Percentiles rank a stretch among this genome's conserved stretches.
Conservation (phyloP, 352 stramenopile species). For the Globisporangium uncinulatum region DNA sequence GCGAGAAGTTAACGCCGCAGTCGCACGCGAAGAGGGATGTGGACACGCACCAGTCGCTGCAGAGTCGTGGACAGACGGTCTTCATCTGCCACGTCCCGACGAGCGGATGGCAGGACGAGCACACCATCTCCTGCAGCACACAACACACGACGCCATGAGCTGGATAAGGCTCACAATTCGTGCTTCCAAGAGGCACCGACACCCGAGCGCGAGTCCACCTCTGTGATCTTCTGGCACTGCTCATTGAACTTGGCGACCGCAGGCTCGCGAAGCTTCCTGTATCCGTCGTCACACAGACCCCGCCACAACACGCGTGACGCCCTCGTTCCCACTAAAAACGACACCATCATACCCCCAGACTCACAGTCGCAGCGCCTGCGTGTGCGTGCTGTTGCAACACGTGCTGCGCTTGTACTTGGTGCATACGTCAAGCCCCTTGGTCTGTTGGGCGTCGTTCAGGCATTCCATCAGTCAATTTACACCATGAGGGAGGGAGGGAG, state of each 20-base stretch:
- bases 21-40: neutral
- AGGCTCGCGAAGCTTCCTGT: slow-evolving; percentile 73
- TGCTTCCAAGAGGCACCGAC: too few relatives aligned
- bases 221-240: slow-evolving; percentile 55
- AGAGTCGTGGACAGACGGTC: slow-evolving; percentile 65
- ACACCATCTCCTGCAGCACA: slow-evolving; percentile 59
- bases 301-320: neutral
- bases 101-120: slow-evolving; percentile 75
- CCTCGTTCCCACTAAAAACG: neutral
- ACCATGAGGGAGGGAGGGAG: too few relatives aligned
- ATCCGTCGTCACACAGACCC: neutral
- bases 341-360: neutral
- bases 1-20: neutral
- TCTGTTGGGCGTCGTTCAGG: slow-evolving; percentile 19
- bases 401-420: slow-evolving; percentile 79
- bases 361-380: slow-evolving; percentile 53
- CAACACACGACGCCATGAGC: neutral
- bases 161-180: neutral
- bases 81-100: slow-evolving; percentile 73
- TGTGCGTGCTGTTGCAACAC: slow-evolving; percentile 76
- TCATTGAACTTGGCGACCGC: slow-evolving; percentile 70
- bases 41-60: slow-evolving; percentile 54
- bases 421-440: slow-evolving; percentile 64
- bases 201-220: slow-evolving; percentile 19
- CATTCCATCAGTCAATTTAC: neutral